Percentiles rank a stretch among this genome's conserved stretches.
These are phyloP conservation scores for Boletus eberwhitei DNA, from an alignment of 768 basidiomycete genomes.

Conservation along the genomic window DNA sequence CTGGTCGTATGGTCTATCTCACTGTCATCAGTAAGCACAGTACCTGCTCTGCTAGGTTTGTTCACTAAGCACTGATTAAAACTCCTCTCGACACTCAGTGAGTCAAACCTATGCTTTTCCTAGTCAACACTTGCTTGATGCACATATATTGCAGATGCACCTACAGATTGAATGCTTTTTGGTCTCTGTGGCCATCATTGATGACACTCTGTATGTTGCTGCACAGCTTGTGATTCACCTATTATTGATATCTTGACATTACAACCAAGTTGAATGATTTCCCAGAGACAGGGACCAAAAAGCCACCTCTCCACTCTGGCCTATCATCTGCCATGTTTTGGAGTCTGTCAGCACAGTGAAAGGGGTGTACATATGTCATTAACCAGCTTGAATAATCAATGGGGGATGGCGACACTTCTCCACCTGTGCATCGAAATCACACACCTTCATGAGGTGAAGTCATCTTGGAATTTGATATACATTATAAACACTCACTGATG, in stretches of 20 bases:
- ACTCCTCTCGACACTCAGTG: too few species aligned
- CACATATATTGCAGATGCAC: too few species aligned
- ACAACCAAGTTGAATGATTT: slow-evolving; percentile 8
- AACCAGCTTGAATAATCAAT: slow-evolving; percentile 64
- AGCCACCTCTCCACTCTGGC: slow-evolving; percentile 43
- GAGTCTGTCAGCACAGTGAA: slow-evolving; percentile 6
- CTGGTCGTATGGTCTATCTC: too few species aligned
- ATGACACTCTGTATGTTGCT: slow-evolving; percentile 38
- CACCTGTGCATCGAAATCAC: slow-evolving; percentile 48
- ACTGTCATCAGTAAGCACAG: too few species aligned
- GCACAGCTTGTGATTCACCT: background rate
- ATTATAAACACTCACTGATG: background rate
- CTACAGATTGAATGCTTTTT: too few species aligned
- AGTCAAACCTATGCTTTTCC: too few species aligned
- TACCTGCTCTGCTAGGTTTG: too few species aligned
- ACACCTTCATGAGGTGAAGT: slow-evolving; percentile 56
- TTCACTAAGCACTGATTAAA: too few species aligned
- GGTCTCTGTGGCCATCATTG: slow-evolving; percentile 34
- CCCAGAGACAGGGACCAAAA: background rate
- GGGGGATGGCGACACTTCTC: slow-evolving; percentile 50
- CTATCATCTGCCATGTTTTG: slow-evolving; percentile 36
- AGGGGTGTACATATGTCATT: slow-evolving; percentile 44
- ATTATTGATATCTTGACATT: slow-evolving; percentile 5
- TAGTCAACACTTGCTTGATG: too few species aligned
- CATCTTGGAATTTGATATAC: background rate